These are phyloP conservation scores for Fusarium floridanum DNA, from an alignment of 2,329 filamentous ascomycete species.

Conservation along the genomic window DNA sequence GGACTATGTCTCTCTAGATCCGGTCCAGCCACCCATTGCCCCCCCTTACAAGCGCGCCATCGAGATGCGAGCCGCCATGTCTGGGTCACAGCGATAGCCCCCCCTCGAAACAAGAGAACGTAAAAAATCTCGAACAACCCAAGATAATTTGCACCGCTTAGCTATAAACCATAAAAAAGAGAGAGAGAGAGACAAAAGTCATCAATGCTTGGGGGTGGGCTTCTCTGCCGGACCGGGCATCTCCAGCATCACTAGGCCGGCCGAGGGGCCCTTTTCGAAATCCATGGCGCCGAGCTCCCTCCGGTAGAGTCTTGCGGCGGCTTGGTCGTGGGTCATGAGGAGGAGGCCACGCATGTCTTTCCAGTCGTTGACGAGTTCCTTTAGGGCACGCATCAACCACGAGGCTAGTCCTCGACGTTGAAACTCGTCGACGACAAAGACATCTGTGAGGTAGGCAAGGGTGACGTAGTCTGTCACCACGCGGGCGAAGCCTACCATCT, in stretches of 20 bases:
- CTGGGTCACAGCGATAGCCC: conserved; percentile 47
- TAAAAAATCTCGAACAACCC: conserved; percentile 28
- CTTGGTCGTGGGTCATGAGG: conserved; percentile 62
- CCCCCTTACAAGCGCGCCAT: conserved; percentile 94
- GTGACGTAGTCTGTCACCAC: conserved; percentile 78
- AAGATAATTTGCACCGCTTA: conserved; percentile 39
- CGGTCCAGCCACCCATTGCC: conserved; percentile 94
- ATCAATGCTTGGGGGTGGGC: conserved; percentile 50
- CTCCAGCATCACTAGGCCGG: conserved; percentile 57
- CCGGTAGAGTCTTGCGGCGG: conserved; percentile 60
- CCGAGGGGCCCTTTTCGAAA: conserved; percentile 58
- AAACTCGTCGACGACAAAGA: conserved; percentile 72
- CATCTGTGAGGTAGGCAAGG: conserved; percentile 76
- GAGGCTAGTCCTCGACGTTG: conserved; percentile 73
- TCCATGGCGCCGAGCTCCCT: conserved; percentile 60
- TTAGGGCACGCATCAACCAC: conserved; percentile 73
- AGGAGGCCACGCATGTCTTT: conserved; percentile 70
- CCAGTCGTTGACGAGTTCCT: conserved; percentile 68
- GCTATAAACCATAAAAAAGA: conserved; percentile 22
- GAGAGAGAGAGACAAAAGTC: conserved; percentile 23
- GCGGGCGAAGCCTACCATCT: conserved; percentile 60
- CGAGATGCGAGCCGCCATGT: conserved; percentile 69
- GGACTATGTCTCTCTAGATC: conserved; percentile 87
- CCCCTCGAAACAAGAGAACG: conserved; percentile 8
- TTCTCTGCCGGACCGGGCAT: conserved; percentile 55